A percentile compares a stretch with the other conserved stretches of the same genome.
phyloP scores from a whole-genome alignment of 129 eudicot species.

The Arctium lappa region DNA sequence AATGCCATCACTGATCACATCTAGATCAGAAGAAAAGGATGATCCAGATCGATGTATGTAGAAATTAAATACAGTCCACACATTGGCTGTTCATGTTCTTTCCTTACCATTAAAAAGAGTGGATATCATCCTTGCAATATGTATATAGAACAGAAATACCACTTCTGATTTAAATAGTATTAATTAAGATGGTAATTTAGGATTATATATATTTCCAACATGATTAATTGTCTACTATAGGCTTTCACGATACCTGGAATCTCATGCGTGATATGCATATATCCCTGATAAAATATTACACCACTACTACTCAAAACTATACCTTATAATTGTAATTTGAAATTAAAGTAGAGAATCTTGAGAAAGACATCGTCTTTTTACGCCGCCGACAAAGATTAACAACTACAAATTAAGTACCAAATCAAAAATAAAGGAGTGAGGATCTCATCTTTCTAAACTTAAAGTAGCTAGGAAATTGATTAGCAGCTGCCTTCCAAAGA shows the following conservation, averaged over 20 bases:
- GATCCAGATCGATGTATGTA: no score
- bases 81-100: no score
- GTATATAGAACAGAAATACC: no score
- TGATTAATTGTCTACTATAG: not conserved
- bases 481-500: not conserved
- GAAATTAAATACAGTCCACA: no score
- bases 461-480: not conserved
- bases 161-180: not conserved
- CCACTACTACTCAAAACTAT: not conserved
- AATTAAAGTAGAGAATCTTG: not conserved
- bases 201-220: not conserved
- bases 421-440: not conserved
- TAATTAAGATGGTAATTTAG: not conserved
- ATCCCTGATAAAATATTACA: not conserved
- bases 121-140: no score
- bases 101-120: no score
- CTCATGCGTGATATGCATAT: conserved; percentile 8
- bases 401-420: not conserved
- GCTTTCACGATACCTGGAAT: conserved; percentile 12
- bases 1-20: not conserved
- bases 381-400: conserved; percentile 1
- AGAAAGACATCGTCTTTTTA: conserved; percentile 1
- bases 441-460: not conserved
- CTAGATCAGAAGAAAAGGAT: not conserved
- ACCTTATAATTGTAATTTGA: not conserved